Percentiles rank a stretch among this genome's conserved stretches.
Evolutionary conservation across 225 moss, liverwort and hornwort genomes (phyloP).

Genomic region (Sphagnum tenellum): DNA sequence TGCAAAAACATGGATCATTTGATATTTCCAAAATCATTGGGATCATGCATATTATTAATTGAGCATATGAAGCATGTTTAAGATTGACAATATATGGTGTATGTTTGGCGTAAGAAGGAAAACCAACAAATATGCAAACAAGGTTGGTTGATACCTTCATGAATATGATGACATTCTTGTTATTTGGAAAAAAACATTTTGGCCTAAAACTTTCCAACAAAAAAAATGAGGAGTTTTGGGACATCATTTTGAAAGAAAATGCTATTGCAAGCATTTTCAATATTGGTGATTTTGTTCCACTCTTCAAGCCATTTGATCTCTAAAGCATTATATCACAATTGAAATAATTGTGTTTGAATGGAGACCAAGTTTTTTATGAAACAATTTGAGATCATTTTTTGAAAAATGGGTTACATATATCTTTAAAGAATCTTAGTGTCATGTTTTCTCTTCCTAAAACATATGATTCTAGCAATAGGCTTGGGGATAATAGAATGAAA

Average conservation of each 20-base stretch:
- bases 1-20: too few species aligned
- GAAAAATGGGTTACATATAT: background rate
- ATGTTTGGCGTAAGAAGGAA: constrained; percentile 3
- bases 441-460: constrained; percentile 5
- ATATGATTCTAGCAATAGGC: constrained; percentile 2
- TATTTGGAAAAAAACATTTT: constrained; percentile 4
- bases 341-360: background rate
- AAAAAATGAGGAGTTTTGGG: constrained; percentile 9
- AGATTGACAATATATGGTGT: too few species aligned
- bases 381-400: constrained; percentile 22
- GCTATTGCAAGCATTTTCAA: constrained; percentile 27
- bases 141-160: constrained; percentile 4
- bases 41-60: too few species aligned
- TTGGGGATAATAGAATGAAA: constrained; percentile 3
- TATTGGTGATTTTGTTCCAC: constrained; percentile 34
- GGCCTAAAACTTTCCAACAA: background rate
- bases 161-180: constrained; percentile 15
- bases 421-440: constrained; percentile 5
- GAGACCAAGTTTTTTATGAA: constrained; percentile 8
- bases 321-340: constrained; percentile 20
- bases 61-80: too few species aligned
- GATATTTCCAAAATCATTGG: too few species aligned
- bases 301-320: constrained; percentile 27
- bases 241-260: constrained; percentile 3
- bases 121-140: constrained; percentile 5